phyloP scores from a whole-genome alignment of 495 filamentous ascomycete genomes.

The Cudoniella acicularis region DNA sequence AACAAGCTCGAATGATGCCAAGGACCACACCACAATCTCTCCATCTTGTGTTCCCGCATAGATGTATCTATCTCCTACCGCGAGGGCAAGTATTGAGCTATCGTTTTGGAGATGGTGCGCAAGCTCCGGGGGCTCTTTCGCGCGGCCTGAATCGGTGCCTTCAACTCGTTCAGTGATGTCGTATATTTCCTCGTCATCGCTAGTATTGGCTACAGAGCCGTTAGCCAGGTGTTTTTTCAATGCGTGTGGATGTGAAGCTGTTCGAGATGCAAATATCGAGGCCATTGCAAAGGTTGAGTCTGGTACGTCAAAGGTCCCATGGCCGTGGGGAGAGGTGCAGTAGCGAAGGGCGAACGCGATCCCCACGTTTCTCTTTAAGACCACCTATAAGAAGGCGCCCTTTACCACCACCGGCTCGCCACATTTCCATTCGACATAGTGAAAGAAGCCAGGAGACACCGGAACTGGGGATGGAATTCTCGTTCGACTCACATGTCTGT shows the following conservation, averaged over 20 bases:
- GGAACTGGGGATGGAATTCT: no score
- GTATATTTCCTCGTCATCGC: slow-evolving; percentile 19
- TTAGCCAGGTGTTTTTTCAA: slow-evolving; percentile 14
- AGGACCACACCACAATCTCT: slow-evolving; percentile 85
- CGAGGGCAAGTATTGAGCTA: slow-evolving; percentile 69
- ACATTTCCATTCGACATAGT: background rate
- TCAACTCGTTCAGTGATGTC: slow-evolving; percentile 17
- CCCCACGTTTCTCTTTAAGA: background rate
- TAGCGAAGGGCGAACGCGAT: background rate
- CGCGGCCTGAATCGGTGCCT: background rate
- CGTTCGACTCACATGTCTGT: background rate
- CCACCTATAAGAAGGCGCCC: background rate
- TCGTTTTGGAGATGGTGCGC: slow-evolving; percentile 67
- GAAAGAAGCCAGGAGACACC: background rate
- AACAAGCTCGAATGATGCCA: slow-evolving; percentile 78
- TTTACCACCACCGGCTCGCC: background rate
- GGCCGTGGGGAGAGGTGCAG: background rate
- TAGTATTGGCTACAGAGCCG: slow-evolving; percentile 15
- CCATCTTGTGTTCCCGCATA: slow-evolving; percentile 90
- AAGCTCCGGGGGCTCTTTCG: slow-evolving; percentile 45
- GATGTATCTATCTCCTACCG: slow-evolving; percentile 58
- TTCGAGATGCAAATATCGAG: slow-evolving; percentile 21
- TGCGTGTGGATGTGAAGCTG: slow-evolving; percentile 4
- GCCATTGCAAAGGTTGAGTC: slow-evolving; percentile 17
- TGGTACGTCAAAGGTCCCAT: background rate